Percentiles rank a stretch among this genome's conserved stretches.
Evolutionary conservation across 1,284 basidiomycete species (phyloP).

Genomic region (Schizopora paradoxa): DNA sequence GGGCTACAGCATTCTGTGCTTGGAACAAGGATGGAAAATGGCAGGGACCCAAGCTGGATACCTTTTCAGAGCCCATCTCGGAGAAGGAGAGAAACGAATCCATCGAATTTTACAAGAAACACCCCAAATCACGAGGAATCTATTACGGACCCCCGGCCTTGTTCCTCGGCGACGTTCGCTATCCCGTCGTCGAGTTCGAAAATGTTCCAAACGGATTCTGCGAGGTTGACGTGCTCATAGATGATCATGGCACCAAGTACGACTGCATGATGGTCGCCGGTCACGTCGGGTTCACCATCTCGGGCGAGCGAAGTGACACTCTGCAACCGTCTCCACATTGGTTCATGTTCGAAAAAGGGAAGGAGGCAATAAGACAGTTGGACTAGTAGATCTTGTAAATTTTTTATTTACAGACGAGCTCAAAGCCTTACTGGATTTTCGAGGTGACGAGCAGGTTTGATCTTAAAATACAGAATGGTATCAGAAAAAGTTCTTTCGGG

Average conservation of each 20-base stretch:
- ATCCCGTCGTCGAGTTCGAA: slow-evolving; percentile 29
- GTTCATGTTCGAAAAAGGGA: slow-evolving; percentile 26
- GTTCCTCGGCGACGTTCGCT: slow-evolving; percentile 20
- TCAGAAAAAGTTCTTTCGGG: too few relatives aligned
- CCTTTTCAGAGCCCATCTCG: neutral
- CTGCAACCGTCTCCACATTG: slow-evolving; percentile 29
- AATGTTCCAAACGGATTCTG: slow-evolving; percentile 33
- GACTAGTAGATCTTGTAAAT: too few relatives aligned
- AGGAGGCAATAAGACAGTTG: too few relatives aligned
- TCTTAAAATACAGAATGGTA: too few relatives aligned
- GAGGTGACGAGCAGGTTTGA: too few relatives aligned
- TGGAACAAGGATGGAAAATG: slow-evolving; percentile 31
- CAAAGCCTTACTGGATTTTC: too few relatives aligned
- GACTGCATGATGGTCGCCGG: slow-evolving; percentile 38
- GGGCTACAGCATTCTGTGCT: slow-evolving; percentile 38
- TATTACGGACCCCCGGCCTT: too few relatives aligned
- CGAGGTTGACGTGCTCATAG: slow-evolving; percentile 34
- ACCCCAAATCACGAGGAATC: too few relatives aligned
- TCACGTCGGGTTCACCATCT: slow-evolving; percentile 31
- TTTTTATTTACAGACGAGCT: too few relatives aligned
- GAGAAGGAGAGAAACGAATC: neutral
- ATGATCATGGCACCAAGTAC: slow-evolving; percentile 30
- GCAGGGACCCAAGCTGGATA: slow-evolving; percentile 24
- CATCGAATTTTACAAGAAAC: slow-evolving; percentile 11
- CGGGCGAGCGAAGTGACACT: slow-evolving; percentile 28